Evolutionary conservation across 768 basidiomycete genomes (phyloP), one percentile per base, ranked within the genome.

Genomic region (Tephrocybe sp.): DNA sequence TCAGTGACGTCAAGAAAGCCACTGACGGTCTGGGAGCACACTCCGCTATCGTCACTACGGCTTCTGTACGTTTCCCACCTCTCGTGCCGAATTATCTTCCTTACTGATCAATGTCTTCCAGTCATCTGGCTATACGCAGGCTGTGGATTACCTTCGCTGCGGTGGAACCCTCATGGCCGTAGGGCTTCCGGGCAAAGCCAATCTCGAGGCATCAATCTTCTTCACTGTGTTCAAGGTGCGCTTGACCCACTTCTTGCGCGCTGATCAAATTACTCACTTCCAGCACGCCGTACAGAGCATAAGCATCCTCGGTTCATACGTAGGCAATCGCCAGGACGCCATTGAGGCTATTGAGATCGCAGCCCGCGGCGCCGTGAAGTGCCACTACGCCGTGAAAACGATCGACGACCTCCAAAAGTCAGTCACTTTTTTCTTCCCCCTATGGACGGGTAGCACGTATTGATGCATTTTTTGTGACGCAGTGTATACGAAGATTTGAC

Each of bases 251-350:
- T 14, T n/a, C 34, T 36, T 36, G 7, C 28, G 5, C 12, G 12
- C 28, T 12, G n/a, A 30, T 12, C 28, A 6, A 30, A 12, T 12
- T 6, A 6, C 28, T 30, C 12, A 30, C 28, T 30, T 30, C 5
- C 28, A 30, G 12, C 28, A n/a, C n/a, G n/a, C 28, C 75, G 48
- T 72, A 74, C 34, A 71, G 73, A 76, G 75, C 68, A 78, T 84
- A 52, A 78, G 65, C 48, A 82, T 85, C 52, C 60, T 76, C 45
- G 83, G 82, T 12, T 80, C 77, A 2, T 78, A 76, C 48, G 73
- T 77, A 12, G 84, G 89, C 1, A 92, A 91, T 67, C 81, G 88
- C 33, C 90, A 93, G 66, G 93, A 95, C 62, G 84, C 91, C 2
- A 66, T 78, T 9, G 93, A 96, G 66, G 88, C 93, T 0, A 69